Conservation (phyloP, 2,329 filamentous ascomycete species). For the Epichloe hybrida region DNA sequence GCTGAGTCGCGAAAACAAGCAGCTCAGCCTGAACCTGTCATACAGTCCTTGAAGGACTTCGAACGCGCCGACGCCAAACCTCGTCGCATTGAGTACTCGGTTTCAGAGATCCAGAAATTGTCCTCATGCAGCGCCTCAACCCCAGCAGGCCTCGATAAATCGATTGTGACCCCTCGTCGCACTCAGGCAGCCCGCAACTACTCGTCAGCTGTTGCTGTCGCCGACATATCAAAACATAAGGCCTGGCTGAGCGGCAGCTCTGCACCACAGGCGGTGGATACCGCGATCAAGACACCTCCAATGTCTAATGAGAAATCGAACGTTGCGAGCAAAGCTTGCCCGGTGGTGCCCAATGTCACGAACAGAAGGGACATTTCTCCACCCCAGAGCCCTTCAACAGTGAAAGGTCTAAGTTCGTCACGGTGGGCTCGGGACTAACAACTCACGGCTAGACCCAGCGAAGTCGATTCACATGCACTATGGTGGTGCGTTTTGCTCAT, state of each 20-base stretch:
- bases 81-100: slow-evolving; percentile 1
- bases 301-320: not conserved
- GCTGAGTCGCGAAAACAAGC: slow-evolving; percentile 6
- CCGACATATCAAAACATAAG: not conserved
- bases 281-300: not conserved
- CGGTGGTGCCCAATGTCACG: not conserved
- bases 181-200: not conserved
- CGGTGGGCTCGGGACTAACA: slow-evolving; percentile 7
- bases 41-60: not conserved
- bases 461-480: not conserved
- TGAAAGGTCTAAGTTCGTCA: slow-evolving; percentile 8
- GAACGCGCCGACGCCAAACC: not conserved
- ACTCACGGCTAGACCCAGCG: not conserved
- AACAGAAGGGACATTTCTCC: not conserved
- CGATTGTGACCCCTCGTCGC: not conserved
- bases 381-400: not conserved
- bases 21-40: not conserved
- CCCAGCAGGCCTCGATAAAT: not conserved
- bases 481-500: too few species aligned
- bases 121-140: not conserved
- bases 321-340: not conserved
- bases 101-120: slow-evolving; percentile 1
- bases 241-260: not conserved
- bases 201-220: not conserved
- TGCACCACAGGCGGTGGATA: not conserved